phyloP scores from a whole-genome alignment of 306 rosid genomes.

The Quercus suber region DNA sequence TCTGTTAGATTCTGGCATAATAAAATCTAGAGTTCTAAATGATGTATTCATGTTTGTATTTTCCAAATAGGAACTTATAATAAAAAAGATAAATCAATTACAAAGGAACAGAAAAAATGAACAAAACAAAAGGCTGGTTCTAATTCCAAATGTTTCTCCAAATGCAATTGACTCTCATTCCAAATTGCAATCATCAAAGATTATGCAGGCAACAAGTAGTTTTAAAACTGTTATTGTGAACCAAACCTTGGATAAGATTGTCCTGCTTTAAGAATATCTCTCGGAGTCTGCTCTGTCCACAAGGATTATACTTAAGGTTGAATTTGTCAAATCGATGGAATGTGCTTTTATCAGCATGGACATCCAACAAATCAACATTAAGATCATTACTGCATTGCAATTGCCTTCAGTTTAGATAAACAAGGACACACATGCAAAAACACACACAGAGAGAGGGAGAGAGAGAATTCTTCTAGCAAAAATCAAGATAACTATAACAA shows the following conservation, averaged over 20 bases:
- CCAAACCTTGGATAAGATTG: conserved; percentile 89
- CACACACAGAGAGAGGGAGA: not conserved
- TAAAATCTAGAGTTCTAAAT: not conserved
- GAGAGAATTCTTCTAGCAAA: not conserved
- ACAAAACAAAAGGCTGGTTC: not conserved
- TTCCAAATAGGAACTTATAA: not conserved
- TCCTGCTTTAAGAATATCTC: conserved; percentile 95
- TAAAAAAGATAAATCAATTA: not conserved
- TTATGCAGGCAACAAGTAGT: conserved; percentile 11
- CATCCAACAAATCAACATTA: conserved; percentile 87
- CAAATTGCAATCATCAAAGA: conserved; percentile 6
- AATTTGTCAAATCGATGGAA: conserved; percentile 94
- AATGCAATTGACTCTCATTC: conserved; percentile 11
- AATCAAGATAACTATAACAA: not conserved
- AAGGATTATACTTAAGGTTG: conserved; percentile 92
- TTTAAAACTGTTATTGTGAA: conserved; percentile 9
- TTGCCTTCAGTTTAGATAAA: conserved; percentile 23
- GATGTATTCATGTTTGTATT: not conserved
- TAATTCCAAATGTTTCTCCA: conserved; percentile 17
- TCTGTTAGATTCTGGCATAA: not conserved
- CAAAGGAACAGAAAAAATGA: not conserved
- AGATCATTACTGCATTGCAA: conserved; percentile 55
- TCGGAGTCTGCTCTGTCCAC: conserved; percentile 94
- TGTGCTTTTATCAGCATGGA: conserved; percentile 93
- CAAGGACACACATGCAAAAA: not conserved